These are phyloP conservation scores for Podochytrium sp. DNA, from an alignment of 192 early-diverging fungal species.

Conservation along the genomic window DNA sequence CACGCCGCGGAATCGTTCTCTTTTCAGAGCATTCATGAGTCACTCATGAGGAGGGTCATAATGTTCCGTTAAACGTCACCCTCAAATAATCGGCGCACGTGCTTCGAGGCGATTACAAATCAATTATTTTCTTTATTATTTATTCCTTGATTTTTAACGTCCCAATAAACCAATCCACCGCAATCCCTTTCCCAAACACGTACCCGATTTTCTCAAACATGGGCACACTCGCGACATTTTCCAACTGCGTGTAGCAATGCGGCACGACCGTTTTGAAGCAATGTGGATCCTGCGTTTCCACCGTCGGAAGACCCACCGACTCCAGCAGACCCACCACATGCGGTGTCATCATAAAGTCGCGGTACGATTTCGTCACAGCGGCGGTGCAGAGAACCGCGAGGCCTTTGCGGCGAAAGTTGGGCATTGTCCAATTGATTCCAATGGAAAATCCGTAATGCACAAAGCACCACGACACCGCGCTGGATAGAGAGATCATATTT, in stretches of 20 bases:
- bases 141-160: not conserved
- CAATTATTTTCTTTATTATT: not conserved
- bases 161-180: constrained; percentile 1
- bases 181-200: not conserved
- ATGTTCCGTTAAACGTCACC: too few relatives aligned
- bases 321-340: not conserved
- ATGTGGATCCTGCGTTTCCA: not conserved
- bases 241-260: constrained; percentile 1
- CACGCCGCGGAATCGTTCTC: too few relatives aligned
- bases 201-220: constrained; percentile 4
- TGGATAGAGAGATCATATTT: not conserved
- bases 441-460: constrained; percentile 4
- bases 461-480: constrained; percentile 4
- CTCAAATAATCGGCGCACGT: too few relatives aligned
- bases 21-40: too few relatives aligned
- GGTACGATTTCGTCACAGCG: constrained; percentile 9
- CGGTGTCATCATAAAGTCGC: not conserved
- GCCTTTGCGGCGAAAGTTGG: not conserved
- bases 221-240: not conserved
- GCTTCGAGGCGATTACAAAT: too few relatives aligned
- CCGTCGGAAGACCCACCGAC: not conserved
- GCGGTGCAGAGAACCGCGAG: constrained; percentile 1
- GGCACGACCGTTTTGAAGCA: not conserved
- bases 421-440: constrained; percentile 13
- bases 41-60: too few relatives aligned